These are phyloP conservation scores for Sarcomyxa edulis DNA, from an alignment of 768 basidiomycete species.

Conservation along the genomic window DNA sequence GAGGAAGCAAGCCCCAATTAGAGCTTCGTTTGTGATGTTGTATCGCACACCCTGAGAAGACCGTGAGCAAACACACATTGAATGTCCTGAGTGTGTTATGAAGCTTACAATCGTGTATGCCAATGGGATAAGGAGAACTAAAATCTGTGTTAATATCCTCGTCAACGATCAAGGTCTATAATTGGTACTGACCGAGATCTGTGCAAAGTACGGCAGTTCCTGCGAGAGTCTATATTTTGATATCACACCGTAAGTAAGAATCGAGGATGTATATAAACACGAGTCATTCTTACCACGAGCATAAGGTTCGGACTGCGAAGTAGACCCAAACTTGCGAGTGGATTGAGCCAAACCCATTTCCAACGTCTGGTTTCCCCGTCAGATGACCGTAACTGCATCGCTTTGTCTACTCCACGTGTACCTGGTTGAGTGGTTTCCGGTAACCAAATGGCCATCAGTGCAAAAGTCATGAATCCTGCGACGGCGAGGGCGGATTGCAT, in stretches of 20 bases:
- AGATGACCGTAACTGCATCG: too few relatives aligned
- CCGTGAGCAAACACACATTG: too few relatives aligned
- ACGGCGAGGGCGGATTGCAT: constrained; percentile 46
- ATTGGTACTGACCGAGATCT: constrained; percentile 34
- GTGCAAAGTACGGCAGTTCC: constrained; percentile 24
- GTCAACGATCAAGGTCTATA: too few relatives aligned
- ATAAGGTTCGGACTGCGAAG: constrained; percentile 58
- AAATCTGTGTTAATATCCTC: too few relatives aligned
- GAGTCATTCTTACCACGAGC: constrained; percentile 48
- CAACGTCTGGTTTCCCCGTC: constrained; percentile 11
- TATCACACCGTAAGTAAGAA: too few relatives aligned
- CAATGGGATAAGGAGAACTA: constrained; percentile 54
- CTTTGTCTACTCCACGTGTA: constrained; percentile 47
- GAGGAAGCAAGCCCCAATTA: constrained; percentile 56
- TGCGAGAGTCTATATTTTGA: constrained; percentile 26
- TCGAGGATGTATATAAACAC: too few relatives aligned
- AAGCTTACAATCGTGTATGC: constrained; percentile 63
- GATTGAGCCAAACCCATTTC: constrained; percentile 50
- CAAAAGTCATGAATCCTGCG: constrained; percentile 31
- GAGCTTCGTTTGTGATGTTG: constrained; percentile 47
- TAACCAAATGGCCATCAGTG: constrained; percentile 37
- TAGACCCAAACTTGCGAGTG: constrained; percentile 43
- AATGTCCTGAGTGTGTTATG: too few relatives aligned
- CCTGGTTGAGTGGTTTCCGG: constrained; percentile 69
- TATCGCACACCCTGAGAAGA: constrained; percentile 51